phyloP scores from a whole-genome alignment of 2,329 filamentous ascomycete genomes.

The Cordyceps cicadae region DNA sequence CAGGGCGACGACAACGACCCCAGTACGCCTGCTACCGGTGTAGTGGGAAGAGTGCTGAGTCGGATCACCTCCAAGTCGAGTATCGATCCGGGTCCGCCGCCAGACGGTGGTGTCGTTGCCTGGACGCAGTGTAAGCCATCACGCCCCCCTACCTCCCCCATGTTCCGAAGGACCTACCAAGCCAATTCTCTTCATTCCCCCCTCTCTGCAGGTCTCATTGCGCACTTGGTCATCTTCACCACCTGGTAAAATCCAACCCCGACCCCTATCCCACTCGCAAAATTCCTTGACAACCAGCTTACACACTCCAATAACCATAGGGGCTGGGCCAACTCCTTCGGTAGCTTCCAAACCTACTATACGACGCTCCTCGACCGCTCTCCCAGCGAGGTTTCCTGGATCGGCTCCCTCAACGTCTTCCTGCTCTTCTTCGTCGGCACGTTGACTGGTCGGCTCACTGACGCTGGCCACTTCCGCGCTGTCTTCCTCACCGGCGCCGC shows the following conservation, averaged over 20 bases:
- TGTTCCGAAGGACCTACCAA: neutral
- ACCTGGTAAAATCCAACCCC: constrained; percentile 30
- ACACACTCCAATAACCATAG: constrained; percentile 16
- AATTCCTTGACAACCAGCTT: neutral
- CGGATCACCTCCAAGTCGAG: constrained; percentile 32
- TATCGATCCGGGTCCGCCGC: constrained; percentile 37
- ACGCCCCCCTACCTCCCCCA: neutral
- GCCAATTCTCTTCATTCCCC: neutral
- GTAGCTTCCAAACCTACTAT: constrained; percentile 49
- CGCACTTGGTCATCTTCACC: constrained; percentile 41
- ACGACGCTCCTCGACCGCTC: constrained; percentile 28
- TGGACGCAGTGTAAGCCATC: constrained; percentile 35
- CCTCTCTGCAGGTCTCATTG: constrained; percentile 14
- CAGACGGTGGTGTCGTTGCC: constrained; percentile 40
- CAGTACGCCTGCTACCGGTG: constrained; percentile 9
- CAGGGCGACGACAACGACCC: neutral
- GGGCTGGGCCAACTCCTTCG: constrained; percentile 49
- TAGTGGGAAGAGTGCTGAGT: constrained; percentile 32
- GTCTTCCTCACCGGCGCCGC: constrained; percentile 32
- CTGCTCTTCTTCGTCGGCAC: constrained; percentile 47
- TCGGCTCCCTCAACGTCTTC: constrained; percentile 47
- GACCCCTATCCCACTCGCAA: too few species aligned
- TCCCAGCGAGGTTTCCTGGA: constrained; percentile 41
- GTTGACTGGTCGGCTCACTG: constrained; percentile 43
- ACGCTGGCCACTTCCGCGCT: constrained; percentile 44